Base-by-base conservation (phyloP, 2,329 filamentous ascomycete species). In the Diplodia mutila region DNA sequence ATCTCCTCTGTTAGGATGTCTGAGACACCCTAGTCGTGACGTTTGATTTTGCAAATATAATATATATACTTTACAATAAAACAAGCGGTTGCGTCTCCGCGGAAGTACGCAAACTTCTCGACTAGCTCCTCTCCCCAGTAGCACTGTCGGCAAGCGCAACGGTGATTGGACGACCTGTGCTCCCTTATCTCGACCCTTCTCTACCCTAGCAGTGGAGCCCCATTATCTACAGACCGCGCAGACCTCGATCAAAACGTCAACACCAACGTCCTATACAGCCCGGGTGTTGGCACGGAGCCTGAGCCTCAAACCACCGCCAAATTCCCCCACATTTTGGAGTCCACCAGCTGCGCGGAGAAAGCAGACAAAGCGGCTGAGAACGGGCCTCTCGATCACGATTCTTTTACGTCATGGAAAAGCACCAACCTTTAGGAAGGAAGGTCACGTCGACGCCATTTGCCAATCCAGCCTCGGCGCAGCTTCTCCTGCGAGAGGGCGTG, bases 351-450 rank as follows among this genome's bases (percentile, higher is more conserved):
- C 54, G 65, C 65, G 65, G 65, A 67, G 65, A 67, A 67, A 67
- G 18, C 42, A 11, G 32, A 61, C 25, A 25, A n/a, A 59, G 59
- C 11, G 18, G 39, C 8, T 12, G 46, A 23, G 32, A 51, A 67
- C 65, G 53, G 42, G 9, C 46, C 54, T 51, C n/a, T 49, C 34
- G 16, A 34, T 29, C 29, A 23, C 29, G 42, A 52, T 67, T 42
- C 39, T 52, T 14, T 67, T 67, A 67, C 65, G 65, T 67, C 61
- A 67, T 67, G 65, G 46, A 61, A 67, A 67, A 37, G 39, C 42
- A 46, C 52, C 52, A 57, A 57, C n/a, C 42, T 54, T 25, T 27
- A n/a, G 27, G 16, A 39, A 53, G 25, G 29, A 39, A 37, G 52
- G 39, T 66, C 64, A 66, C 64, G 54, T 61, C 53, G 29, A 42